Percentiles rank a stretch among this genome's conserved stretches.
phyloP scores from a whole-genome alignment of 257 asterid genomes.

The Oldenlandia corymbosa region DNA sequence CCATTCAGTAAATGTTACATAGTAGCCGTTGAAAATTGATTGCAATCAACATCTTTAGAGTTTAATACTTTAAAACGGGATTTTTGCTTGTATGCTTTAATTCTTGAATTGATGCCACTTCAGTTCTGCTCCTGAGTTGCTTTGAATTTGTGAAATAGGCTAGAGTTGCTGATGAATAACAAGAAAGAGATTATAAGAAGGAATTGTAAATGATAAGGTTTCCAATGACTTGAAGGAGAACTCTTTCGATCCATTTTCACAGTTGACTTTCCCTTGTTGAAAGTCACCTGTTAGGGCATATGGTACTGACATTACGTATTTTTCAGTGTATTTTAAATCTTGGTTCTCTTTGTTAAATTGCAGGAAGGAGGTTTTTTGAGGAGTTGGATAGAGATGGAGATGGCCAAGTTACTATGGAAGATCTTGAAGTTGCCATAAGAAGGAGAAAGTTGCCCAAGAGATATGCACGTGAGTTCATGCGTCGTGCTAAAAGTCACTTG shows the following conservation, averaged over 20 bases:
- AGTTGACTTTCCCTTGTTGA: neutral
- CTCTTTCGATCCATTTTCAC: neutral
- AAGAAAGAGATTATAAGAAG: neutral
- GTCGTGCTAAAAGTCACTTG: constrained; percentile 83
- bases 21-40: neutral
- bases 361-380: constrained; percentile 91
- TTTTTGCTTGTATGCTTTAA: neutral
- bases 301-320: neutral
- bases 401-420: constrained; percentile 95
- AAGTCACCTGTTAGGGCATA: neutral
- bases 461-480: constrained; percentile 92
- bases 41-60: neutral
- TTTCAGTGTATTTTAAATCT: neutral
- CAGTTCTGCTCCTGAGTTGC: neutral
- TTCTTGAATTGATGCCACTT: neutral
- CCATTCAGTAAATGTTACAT: neutral
- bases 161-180: neutral
- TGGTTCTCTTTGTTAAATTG: constrained; percentile 13
- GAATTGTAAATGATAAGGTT: neutral
- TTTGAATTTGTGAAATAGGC: neutral
- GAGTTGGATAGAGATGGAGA: constrained; percentile 99
- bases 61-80: neutral
- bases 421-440: constrained; percentile 90
- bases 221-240: neutral
- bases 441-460: constrained; percentile 88